These are phyloP conservation scores for Lasiosphaeris hirsuta DNA, from an alignment of 495 filamentous ascomycete species.

Conservation along the genomic window DNA sequence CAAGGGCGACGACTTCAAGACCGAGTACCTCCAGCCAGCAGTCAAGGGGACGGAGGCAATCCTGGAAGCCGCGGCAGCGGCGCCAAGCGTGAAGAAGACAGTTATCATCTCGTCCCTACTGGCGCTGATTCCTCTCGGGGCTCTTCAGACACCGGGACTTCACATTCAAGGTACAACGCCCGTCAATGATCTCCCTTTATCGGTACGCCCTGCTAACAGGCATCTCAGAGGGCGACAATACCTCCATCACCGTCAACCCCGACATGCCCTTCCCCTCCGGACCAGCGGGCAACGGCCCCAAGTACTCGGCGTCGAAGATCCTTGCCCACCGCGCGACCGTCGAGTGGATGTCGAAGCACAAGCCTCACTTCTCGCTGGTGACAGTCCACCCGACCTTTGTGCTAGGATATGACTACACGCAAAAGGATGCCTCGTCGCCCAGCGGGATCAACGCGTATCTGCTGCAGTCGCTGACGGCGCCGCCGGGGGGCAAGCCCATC, in stretches of 20 bases:
- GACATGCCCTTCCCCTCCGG: slow-evolving; percentile 14
- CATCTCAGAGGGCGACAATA: slow-evolving; percentile 4
- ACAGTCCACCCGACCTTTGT: slow-evolving; percentile 26
- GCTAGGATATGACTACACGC: slow-evolving; percentile 9
- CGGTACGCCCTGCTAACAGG: neutral
- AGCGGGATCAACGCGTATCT: slow-evolving; percentile 11
- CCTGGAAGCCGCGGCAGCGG: slow-evolving; percentile 1
- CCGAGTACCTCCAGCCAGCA: slow-evolving; percentile 16
- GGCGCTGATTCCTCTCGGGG: slow-evolving; percentile 10
- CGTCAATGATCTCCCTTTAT: neutral
- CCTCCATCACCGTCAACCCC: slow-evolving; percentile 3
- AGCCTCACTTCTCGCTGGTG: slow-evolving; percentile 25
- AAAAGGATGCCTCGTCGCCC: neutral
- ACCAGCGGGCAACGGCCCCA: slow-evolving; percentile 9
- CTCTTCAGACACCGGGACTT: neutral
- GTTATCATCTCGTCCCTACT: slow-evolving; percentile 14
- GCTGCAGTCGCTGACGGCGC: slow-evolving; percentile 29
- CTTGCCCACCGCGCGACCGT: slow-evolving; percentile 24
- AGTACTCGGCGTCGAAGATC: slow-evolving; percentile 20
- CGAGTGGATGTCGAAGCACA: slow-evolving; percentile 20
- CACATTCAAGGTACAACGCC: slow-evolving; percentile 8
- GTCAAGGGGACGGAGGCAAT: slow-evolving; percentile 16
- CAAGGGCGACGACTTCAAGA: slow-evolving; percentile 16
- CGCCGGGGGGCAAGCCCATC: slow-evolving; percentile 21
- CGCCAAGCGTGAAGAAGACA: slow-evolving; percentile 10